Percentiles rank a stretch among this genome's conserved stretches.
Conservation (phyloP, 1,139 yeast species). For the Lodderomyces theae region DNA sequence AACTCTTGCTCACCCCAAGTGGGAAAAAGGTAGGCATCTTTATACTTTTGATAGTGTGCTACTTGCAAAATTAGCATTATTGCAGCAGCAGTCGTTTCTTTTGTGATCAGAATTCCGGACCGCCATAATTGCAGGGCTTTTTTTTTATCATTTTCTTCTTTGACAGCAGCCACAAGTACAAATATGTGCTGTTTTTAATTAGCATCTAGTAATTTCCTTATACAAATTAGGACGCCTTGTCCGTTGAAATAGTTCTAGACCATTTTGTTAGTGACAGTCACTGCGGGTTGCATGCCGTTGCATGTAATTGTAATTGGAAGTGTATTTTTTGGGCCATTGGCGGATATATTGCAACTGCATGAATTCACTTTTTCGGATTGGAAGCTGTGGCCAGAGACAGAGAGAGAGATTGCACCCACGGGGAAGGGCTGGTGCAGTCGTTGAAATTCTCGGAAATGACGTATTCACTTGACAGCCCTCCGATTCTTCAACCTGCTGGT, state of each 20-base stretch:
- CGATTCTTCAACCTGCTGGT: no score
- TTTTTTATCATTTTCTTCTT: no score
- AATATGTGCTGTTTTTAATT: background rate
- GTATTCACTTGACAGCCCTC: no score
- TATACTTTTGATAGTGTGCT: background rate
- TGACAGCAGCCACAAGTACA: background rate
- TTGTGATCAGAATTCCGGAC: background rate
- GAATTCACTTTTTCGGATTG: background rate
- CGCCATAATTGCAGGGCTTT: background rate
- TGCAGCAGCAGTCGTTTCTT: background rate
- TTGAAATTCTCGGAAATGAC: no score
- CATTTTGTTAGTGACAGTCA: no score
- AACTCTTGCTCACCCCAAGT: no score
- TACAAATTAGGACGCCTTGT: background rate
- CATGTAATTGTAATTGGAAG: background rate
- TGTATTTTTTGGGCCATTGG: background rate
- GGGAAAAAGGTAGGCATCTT: background rate
- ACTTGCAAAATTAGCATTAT: background rate
- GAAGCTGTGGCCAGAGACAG: no score
- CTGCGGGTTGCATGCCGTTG: background rate
- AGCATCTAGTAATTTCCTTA: background rate
- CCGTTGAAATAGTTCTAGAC: conserved; percentile 1
- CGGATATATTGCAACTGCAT: background rate
- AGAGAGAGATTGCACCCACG: no score
- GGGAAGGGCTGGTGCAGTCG: no score